phyloP scores from a whole-genome alignment of 1,139 yeast genomes.

The Diutina rugosa region DNA sequence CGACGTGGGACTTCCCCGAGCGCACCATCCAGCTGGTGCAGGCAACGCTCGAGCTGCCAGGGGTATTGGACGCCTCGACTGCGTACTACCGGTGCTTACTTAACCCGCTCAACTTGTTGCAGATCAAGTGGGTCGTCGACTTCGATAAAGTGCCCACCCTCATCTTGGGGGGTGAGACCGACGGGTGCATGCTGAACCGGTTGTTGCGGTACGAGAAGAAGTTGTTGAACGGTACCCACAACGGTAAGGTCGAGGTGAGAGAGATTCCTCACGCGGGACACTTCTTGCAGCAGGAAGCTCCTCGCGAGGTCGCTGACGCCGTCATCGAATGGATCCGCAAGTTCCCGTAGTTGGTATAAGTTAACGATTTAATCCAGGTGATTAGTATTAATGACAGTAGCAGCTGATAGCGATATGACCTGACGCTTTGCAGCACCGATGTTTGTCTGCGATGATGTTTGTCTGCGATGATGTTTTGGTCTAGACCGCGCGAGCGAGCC shows the following conservation, averaged over 20 bases:
- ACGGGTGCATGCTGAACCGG: conserved; percentile 25
- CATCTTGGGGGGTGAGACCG: conserved; percentile 23
- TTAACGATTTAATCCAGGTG: not conserved
- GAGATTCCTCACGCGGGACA: conserved; percentile 23
- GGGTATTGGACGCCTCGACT: conserved; percentile 25
- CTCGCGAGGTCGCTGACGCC: conserved; percentile 15
- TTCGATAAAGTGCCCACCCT: conserved; percentile 27
- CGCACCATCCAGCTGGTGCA: conserved; percentile 19
- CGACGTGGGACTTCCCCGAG: conserved; percentile 19
- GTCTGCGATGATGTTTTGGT: not conserved
- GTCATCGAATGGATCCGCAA: conserved; percentile 17
- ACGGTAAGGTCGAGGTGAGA: conserved; percentile 16
- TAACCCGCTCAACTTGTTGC: conserved; percentile 12
- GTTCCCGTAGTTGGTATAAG: not conserved
- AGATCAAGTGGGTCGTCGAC: conserved; percentile 18
- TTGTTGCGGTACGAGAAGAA: conserved; percentile 15
- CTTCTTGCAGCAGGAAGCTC: conserved; percentile 30
- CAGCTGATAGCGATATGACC: too few species aligned
- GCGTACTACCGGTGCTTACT: conserved; percentile 27
- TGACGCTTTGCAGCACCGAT: too few species aligned
- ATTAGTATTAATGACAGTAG: too few species aligned
- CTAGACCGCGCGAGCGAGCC: not conserved
- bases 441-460: too few species aligned
- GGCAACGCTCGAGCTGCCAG: conserved; percentile 13
- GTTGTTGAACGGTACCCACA: conserved; percentile 9